Evolutionary conservation across 192 early-diverging fungal genomes (phyloP).

Genomic region (Kappamyces sp.): DNA sequence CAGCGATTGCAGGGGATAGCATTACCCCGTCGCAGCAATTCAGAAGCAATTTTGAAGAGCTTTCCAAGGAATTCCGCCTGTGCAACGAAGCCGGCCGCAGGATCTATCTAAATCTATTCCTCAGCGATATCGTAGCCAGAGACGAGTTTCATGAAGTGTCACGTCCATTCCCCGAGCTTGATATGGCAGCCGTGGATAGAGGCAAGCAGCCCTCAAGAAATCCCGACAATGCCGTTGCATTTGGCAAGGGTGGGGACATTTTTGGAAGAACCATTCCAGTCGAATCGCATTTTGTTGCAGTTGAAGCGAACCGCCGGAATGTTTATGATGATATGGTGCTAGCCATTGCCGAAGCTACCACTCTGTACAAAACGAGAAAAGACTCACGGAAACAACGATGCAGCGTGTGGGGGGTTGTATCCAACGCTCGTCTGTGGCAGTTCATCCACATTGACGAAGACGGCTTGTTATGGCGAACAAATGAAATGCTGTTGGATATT

Average conservation of each 20-base stretch:
- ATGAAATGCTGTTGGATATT: conserved; percentile 19
- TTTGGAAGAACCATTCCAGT: conserved; percentile 21
- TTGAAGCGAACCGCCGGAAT: conserved; percentile 22
- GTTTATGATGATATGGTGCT: conserved; percentile 23
- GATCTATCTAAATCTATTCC: conserved; percentile 33
- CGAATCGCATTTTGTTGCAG: conserved; percentile 26
- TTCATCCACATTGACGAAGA: conserved; percentile 28
- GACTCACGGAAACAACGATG: conserved; percentile 28
- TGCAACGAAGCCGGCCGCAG: conserved; percentile 23
- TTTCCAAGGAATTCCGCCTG: conserved; percentile 14
- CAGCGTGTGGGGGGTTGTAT: conserved; percentile 30
- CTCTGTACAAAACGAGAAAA: conserved; percentile 30
- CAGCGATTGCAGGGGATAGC: conserved; percentile 9
- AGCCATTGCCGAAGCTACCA: conserved; percentile 28
- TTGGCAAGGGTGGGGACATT: conserved; percentile 5
- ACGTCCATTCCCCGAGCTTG: conserved; percentile 26
- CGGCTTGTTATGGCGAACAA: conserved; percentile 18
- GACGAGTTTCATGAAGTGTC: conserved; percentile 17
- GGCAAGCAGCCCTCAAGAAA: not conserved
- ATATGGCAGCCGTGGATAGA: conserved; percentile 12
- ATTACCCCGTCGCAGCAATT: conserved; percentile 5
- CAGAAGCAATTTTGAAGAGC: conserved; percentile 12
- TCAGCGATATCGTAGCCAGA: conserved; percentile 29
- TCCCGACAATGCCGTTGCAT: conserved; percentile 28
- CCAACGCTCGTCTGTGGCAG: conserved; percentile 25